Percentiles rank a stretch among this genome's conserved stretches.
These are phyloP conservation scores for Melampsora americana DNA, from an alignment of 1,284 basidiomycete genomes.

Conservation along the genomic window DNA sequence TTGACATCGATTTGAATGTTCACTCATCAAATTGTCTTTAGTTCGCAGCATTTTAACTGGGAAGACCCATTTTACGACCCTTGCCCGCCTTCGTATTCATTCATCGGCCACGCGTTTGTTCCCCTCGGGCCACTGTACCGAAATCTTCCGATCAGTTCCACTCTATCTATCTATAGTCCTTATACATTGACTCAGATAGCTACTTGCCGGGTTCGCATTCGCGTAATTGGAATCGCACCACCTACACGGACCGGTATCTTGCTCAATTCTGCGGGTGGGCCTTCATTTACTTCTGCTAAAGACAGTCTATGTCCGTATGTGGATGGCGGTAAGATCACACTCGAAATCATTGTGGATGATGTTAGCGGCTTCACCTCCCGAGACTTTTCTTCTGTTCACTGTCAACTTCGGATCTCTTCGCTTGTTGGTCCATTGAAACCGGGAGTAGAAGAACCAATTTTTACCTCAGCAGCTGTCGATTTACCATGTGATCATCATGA, in stretches of 20 bases:
- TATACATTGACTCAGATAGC: conserved; percentile 91
- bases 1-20: neutral
- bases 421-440: conserved; percentile 66
- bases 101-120: conserved; percentile 80
- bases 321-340: conserved; percentile 40
- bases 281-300: conserved; percentile 71
- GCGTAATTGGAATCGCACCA: conserved; percentile 54
- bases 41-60: conserved; percentile 85
- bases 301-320: conserved; percentile 31
- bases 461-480: conserved; percentile 70
- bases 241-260: conserved; percentile 48
- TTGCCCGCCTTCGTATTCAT: conserved; percentile 78
- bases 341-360: conserved; percentile 67
- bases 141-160: conserved; percentile 69
- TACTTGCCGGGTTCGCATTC: conserved; percentile 78
- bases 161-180: conserved; percentile 80
- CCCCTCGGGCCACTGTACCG: conserved; percentile 77
- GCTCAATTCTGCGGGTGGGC: conserved; percentile 62
- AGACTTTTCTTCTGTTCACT: conserved; percentile 76
- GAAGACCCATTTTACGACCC: conserved; percentile 88
- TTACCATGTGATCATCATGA: conserved; percentile 69
- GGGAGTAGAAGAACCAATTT: conserved; percentile 71
- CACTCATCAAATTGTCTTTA: neutral
- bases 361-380: conserved; percentile 71
- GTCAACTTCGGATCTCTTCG: conserved; percentile 76